These are phyloP conservation scores for Osmozyma mogii DNA, from an alignment of 805 yeast species.

Conservation along the genomic window DNA sequence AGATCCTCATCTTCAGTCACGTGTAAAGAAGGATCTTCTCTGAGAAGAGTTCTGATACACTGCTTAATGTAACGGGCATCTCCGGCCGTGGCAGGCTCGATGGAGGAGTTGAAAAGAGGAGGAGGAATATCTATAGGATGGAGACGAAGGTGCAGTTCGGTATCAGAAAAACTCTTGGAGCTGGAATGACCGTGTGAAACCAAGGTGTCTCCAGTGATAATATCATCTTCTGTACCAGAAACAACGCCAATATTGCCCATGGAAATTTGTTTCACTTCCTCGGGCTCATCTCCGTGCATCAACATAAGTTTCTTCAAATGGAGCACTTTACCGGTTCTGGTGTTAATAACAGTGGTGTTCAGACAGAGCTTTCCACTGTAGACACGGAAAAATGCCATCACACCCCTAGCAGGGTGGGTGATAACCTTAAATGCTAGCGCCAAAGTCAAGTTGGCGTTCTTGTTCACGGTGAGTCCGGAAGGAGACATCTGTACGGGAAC, in stretches of 20 bases:
- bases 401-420: conserved; percentile 76
- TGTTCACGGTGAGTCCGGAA: conserved; percentile 45
- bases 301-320: conserved; percentile 60
- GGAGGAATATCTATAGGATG: conserved; percentile 84
- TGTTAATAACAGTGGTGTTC: conserved; percentile 56
- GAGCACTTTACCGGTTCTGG: conserved; percentile 60
- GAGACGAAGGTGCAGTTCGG: conserved; percentile 40
- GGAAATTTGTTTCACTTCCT: conserved; percentile 53
- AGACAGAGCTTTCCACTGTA: conserved; percentile 71
- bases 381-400: conserved; percentile 79
- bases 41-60: conserved; percentile 55
- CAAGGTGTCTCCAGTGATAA: conserved; percentile 87
- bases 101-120: conserved; percentile 79
- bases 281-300: conserved; percentile 85
- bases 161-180: conserved; percentile 34
- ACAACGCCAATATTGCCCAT: conserved; percentile 91
- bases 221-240: conserved; percentile 58
- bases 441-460: conserved; percentile 53
- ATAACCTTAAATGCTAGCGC: conserved; percentile 90
- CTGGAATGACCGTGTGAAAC: conserved; percentile 48
- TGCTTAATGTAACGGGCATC: conserved; percentile 69
- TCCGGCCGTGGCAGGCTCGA: conserved; percentile 79
- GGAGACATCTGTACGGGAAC: conserved; percentile 34
- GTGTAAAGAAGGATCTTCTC: conserved; percentile 86
- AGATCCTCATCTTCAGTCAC: conserved; percentile 71